Evolutionary conservation across 345 rosid genomes (phyloP), one percentile per base, ranked within the genome.

Genomic region (Citrus australasica): DNA sequence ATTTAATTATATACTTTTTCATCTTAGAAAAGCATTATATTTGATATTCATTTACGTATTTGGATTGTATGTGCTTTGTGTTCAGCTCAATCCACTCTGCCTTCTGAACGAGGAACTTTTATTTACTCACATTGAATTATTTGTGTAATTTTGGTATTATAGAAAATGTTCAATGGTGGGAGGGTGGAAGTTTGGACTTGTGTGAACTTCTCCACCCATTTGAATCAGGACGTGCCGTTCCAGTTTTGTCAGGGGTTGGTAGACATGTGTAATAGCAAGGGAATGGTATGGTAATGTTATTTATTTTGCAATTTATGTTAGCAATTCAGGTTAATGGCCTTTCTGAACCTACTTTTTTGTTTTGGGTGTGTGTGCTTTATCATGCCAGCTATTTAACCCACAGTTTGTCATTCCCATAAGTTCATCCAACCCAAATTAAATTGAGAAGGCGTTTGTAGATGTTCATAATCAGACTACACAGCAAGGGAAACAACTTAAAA

Each of bases 161-260:
- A 95, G 99, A 92, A 91, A 93, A 85, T 95, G 97, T 63, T 93
- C n/a, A 86, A 91, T 77, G 96, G 97, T 69, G 95, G 90, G 9
- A 86, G 17, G 21, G 91, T 95, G 7, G 86, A 82, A 4, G 80
- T 28, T 21, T 95, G 98, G 98, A 76, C 92, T 0, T 91, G 95
- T 70, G 82, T 91, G 5, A 87, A 71, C 78, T 95, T 95, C 79
- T 85, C 96, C 0, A 7, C 19, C 0, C 55, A 62, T 11, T 27
- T 83, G 27, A 48, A 63, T 0, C 59, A 1, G 14, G 40, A 78
- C 30, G 32, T 87, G 58, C 37, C 1, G 0, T 85, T 0, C 7
- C 83, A 77, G 1, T 95, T 95, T 30, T 92, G 92, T 77, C 10
- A 8, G 0, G 84, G 83, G 1, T 59, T 95, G 79, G 76, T 79